Conservation (phyloP, 257 asterid species). For the Fraxinus cuspidata region DNA sequence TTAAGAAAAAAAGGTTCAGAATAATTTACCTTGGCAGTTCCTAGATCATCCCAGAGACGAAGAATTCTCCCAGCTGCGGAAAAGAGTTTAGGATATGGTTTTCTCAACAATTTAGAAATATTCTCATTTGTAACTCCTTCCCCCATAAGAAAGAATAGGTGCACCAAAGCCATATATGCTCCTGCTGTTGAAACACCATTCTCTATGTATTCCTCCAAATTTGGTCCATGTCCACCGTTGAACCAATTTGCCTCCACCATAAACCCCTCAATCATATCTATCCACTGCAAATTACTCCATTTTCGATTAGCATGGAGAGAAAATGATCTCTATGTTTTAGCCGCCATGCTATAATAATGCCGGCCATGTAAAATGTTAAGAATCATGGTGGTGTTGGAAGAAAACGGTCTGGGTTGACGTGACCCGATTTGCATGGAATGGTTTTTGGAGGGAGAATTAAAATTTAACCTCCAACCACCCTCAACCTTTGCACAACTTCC, state of each 20-base stretch:
- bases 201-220: constrained; percentile 57
- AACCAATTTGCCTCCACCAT: constrained; percentile 73
- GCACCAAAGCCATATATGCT: constrained; percentile 72
- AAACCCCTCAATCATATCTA: constrained; percentile 64
- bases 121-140: constrained; percentile 53
- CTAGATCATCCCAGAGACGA: constrained; percentile 76
- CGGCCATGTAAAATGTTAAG: no score
- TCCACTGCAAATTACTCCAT: constrained; percentile 49
- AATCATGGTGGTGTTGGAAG: no score
- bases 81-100: constrained; percentile 62
- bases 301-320: not conserved
- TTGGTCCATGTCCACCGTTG: constrained; percentile 50
- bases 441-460: no score
- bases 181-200: constrained; percentile 76
- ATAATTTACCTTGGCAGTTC: constrained; percentile 60
- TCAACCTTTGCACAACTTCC: no score
- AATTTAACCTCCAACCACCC: no score
- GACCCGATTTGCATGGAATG: no score
- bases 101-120: constrained; percentile 29
- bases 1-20: not conserved
- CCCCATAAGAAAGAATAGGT: constrained; percentile 66
- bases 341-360: not conserved
- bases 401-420: no score
- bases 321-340: no score
- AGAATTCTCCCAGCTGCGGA: constrained; percentile 65